phyloP scores from a whole-genome alignment of 495 filamentous ascomycete genomes.

The Pseudomonodictys pantanalensis region DNA sequence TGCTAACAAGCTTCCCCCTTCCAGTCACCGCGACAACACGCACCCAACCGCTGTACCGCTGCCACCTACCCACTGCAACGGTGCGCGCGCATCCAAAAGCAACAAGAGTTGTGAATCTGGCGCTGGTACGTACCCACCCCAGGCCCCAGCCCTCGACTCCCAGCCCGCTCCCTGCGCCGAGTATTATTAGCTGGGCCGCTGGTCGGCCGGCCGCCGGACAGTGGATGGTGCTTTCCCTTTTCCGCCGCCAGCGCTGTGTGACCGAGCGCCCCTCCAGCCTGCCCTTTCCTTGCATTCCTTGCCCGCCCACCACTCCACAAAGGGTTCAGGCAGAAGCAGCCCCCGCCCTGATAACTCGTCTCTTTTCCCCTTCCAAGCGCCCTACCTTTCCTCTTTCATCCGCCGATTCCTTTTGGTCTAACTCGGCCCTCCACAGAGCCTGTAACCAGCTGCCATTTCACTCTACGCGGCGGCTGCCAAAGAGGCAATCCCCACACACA shows the following conservation, averaged over 20 bases:
- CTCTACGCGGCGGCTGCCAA: constrained; percentile 28
- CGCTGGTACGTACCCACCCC: neutral
- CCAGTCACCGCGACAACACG: neutral
- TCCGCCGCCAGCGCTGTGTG: constrained; percentile 6
- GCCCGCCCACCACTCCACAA: constrained; percentile 26
- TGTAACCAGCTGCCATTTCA: constrained; percentile 3
- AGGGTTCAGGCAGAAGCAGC: constrained; percentile 13
- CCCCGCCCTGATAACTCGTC: constrained; percentile 16
- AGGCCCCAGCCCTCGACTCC: neutral
- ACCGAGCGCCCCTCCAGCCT: neutral
- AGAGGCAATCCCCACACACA: constrained; percentile 37
- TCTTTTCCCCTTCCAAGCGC: constrained; percentile 33
- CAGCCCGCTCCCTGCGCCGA: neutral
- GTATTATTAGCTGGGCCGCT: constrained; percentile 9
- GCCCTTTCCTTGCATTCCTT: constrained; percentile 35
- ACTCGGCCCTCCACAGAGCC: constrained; percentile 14
- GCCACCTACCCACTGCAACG: constrained; percentile 11
- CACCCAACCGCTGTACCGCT: no score
- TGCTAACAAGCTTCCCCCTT: neutral
- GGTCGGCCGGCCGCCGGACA: neutral
- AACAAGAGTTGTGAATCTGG: no score
- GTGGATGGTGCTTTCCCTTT: neutral
- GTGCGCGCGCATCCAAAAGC: constrained; percentile 14
- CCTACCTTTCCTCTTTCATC: constrained; percentile 33
- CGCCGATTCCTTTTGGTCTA: constrained; percentile 23